Base-by-base conservation (phyloP, 2,329 filamentous ascomycete species). In the Xylariaceae sp. region DNA sequence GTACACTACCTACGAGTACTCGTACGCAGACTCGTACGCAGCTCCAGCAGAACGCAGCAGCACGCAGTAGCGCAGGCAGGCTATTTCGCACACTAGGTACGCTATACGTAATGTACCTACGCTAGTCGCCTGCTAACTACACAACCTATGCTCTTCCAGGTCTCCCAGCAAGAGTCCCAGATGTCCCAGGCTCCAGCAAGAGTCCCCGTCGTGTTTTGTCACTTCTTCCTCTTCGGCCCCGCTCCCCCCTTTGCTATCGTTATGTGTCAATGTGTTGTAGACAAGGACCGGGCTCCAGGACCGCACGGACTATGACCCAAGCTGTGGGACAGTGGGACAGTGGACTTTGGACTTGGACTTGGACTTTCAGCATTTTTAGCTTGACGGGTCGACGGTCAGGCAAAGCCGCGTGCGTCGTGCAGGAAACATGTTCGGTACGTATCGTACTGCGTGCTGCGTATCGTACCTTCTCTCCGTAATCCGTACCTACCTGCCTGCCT, bases 381-480 rank as follows among this genome's bases (percentile, higher is more conserved):
- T 57, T 53, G 50, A 57, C 61, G 58, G 61, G 54, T 60, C 58
- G 57, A 60, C 61, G 61, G 63, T 64, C 51, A 57, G 60, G 57
- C 52, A 60, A 63, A 57, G 61, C 61, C 63, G 63, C 57, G 55
- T 57, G 58, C 57, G 61, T 53, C 51, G 61, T 60, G 59, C 53
- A 61, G 60, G 53, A 61, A 63, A 60, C 60, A 63, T 55, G 54
- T 58, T 61, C 30, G 50, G 57, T 61, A 61, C 53, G 53, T 60
- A 56, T 30, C 53, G 53, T 60, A 56, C 37, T 30, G 23, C 23
- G 23, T 30, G 23, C 23, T 30, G 23, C 23, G 23, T 30, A 5
- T 5, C 4, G 23, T 30, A 30, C 23, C 23, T 30, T 18, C 17
- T 18, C 17, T 18, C 17, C 17, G 17, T 18, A 30, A 4, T 4